Base-by-base conservation (phyloP, 1,284 basidiomycete species). In the Trametes polyzona region DNA sequence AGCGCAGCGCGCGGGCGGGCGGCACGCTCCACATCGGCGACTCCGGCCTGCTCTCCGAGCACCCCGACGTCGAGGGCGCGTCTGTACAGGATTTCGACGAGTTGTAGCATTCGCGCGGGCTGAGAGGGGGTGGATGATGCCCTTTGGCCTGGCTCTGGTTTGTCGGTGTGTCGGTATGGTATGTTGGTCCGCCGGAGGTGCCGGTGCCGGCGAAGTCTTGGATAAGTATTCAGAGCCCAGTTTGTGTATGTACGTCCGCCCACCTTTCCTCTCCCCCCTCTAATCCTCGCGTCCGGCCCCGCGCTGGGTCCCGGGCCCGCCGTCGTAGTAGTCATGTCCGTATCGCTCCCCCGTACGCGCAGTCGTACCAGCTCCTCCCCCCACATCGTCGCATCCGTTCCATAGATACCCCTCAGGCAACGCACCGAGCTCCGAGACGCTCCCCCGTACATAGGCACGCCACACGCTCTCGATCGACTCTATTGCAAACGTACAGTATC, bases 21-120 rank as follows among this genome's bases (percentile, higher is more conserved):
- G 88, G 88, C 48, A 90, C 88, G 51, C 66, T 90, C 52, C 87
- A 84, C 66, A 64, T 88, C 5, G 76, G 78, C 6, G 72, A 71
- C 46, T 66, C 70, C 21, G 72, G 70, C 26, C 71, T 82, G 46
- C 65, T 79, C 64, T 82, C 79, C 44, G 81, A 83, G 57, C 71
- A 66, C 35, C 27, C 54, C 9, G 62, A 58, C 23, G 40, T 23
- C 17, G 48, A 41, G 2, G 37, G 32, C 26, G 19, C 48, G 37
- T 40, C 37, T n/a, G 37, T 50, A 23, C 37, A 9, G 3, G 37
- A 16, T 4, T 40, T 29, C 33, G 46, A 39, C 24, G 47, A 32
- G n/a, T 11, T 23, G 19, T 41, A 23, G 33, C 10, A 35, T 35
- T 35, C 33, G 4, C 5, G 11, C 33, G 33, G 12, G 12, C 4